Percentiles rank a stretch among this genome's conserved stretches.
phyloP scores from a whole-genome alignment of 148 eudicot species.

The Rhododendron molle region DNA sequence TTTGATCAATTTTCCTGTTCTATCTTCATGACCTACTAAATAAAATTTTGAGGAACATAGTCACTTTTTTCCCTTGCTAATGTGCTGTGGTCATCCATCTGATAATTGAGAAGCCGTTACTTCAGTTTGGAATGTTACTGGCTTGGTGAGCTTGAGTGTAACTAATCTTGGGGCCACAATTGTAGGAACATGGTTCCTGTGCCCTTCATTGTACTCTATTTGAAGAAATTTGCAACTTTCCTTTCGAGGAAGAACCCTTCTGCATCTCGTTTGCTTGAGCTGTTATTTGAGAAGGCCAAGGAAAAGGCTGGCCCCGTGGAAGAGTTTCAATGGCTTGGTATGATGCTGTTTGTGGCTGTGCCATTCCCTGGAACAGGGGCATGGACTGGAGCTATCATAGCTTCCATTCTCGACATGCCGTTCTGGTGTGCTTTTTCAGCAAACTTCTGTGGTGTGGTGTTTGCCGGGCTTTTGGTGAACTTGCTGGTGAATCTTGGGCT shows the following conservation, averaged over 20 bases:
- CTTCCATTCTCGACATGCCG: constrained; percentile 90
- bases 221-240: constrained; percentile 72
- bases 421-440: constrained; percentile 82
- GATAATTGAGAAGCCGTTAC: neutral
- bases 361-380: constrained; percentile 98
- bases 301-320: constrained; percentile 77
- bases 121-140: neutral
- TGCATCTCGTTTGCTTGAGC: constrained; percentile 51
- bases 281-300: constrained; percentile 65
- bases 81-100: neutral
- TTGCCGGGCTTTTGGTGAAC: constrained; percentile 82
- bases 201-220: constrained; percentile 78
- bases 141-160: constrained; percentile 4
- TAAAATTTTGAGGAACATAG: neutral
- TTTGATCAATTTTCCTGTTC: neutral
- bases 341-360: constrained; percentile 94
- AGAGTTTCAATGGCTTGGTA: constrained; percentile 95
- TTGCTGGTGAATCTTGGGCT: constrained; percentile 87
- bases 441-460: constrained; percentile 88
- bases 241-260: constrained; percentile 48
- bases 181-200: constrained; percentile 94
- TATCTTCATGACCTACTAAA: neutral
- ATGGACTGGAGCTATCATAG: constrained; percentile 91
- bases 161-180: neutral
- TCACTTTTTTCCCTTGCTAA: neutral